Evolutionary conservation across 345 rosid genomes (phyloP).

Genomic region (Nasturtium officinale): DNA sequence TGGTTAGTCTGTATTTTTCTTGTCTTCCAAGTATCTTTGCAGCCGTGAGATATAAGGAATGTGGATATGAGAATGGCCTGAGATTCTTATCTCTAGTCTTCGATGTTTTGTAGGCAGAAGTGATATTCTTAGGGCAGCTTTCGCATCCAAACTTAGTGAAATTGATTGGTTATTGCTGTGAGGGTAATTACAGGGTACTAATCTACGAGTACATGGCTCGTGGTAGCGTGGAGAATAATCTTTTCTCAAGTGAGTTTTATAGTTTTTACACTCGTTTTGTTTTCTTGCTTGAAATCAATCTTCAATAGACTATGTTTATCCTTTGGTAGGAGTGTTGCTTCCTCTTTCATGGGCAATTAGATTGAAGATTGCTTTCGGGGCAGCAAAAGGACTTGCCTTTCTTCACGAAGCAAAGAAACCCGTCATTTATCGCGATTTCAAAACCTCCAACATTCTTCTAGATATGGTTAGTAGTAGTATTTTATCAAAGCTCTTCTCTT

Average conservation of each 20-base stretch:
- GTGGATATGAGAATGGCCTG: not conserved
- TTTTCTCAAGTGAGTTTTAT: slow-evolving; percentile 75
- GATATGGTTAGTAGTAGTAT: slow-evolving; percentile 62
- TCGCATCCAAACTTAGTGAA: slow-evolving; percentile 96
- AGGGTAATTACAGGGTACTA: slow-evolving; percentile 79
- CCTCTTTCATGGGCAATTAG: slow-evolving; percentile 87
- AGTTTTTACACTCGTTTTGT: not conserved
- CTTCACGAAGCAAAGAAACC: slow-evolving; percentile 96
- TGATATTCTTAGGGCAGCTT: slow-evolving; percentile 94
- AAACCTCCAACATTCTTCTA: slow-evolving; percentile 88
- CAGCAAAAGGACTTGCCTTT: slow-evolving; percentile 97
- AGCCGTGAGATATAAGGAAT: not conserved
- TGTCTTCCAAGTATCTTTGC: slow-evolving; percentile 9
- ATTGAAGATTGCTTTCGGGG: slow-evolving; percentile 94
- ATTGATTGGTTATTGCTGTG: slow-evolving; percentile 91
- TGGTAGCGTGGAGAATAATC: slow-evolving; percentile 89
- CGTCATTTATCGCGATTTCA: slow-evolving; percentile 94
- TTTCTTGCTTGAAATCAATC: slow-evolving; percentile 7
- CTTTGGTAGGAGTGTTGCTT: slow-evolving; percentile 73
- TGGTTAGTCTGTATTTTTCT: slow-evolving; percentile 53
- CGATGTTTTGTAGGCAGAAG: slow-evolving; percentile 74
- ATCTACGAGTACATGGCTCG: slow-evolving; percentile 92
- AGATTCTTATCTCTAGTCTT: slow-evolving; percentile 12
- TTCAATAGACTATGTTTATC: slow-evolving; percentile 12
- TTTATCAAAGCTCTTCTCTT: slow-evolving; percentile 15